Evolutionary conservation across 1,284 basidiomycete genomes (phyloP).

Genomic region (Fistulinella cinereoalba): DNA sequence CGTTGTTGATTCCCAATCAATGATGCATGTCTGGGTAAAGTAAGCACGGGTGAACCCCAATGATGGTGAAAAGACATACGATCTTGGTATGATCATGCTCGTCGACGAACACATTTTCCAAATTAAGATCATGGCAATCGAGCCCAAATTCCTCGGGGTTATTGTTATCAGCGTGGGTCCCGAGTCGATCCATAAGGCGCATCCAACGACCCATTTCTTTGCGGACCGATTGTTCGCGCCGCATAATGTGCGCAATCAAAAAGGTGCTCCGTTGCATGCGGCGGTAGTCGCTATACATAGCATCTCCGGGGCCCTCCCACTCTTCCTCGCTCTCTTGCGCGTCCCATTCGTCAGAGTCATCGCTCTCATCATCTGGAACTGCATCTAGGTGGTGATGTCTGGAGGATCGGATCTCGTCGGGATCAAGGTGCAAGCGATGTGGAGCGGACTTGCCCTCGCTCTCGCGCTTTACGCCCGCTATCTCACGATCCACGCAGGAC

Average conservation of each 20-base stretch:
- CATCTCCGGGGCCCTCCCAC: conserved; percentile 68
- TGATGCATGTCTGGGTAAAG: conserved; percentile 63
- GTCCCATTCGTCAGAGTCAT: conserved; percentile 71
- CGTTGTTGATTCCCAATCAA: conserved; percentile 84
- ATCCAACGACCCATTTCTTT: conserved; percentile 70
- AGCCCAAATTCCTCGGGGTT: conserved; percentile 60
- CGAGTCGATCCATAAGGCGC: conserved; percentile 59
- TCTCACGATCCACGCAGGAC: conserved; percentile 65
- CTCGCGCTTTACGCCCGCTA: conserved; percentile 64
- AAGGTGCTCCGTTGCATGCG: conserved; percentile 75
- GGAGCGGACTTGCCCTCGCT: conserved; percentile 71
- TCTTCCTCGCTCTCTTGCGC: conserved; percentile 73
- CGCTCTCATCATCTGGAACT: conserved; percentile 64
- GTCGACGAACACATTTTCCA: conserved; percentile 81
- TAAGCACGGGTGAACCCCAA: background rate
- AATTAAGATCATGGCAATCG: conserved; percentile 75
- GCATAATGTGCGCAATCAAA: conserved; percentile 61
- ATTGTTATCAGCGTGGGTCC: conserved; percentile 24
- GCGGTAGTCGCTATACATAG: conserved; percentile 76
- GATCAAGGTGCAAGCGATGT: conserved; percentile 72
- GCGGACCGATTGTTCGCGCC: conserved; percentile 58
- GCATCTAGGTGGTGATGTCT: conserved; percentile 63
- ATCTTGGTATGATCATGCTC: conserved; percentile 61
- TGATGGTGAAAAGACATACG: conserved; percentile 41
- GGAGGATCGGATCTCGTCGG: conserved; percentile 67